Percentiles rank a stretch among this genome's conserved stretches.
Evolutionary conservation across 2,329 filamentous ascomycete genomes (phyloP).

Genomic region (Simplicillium sp.): DNA sequence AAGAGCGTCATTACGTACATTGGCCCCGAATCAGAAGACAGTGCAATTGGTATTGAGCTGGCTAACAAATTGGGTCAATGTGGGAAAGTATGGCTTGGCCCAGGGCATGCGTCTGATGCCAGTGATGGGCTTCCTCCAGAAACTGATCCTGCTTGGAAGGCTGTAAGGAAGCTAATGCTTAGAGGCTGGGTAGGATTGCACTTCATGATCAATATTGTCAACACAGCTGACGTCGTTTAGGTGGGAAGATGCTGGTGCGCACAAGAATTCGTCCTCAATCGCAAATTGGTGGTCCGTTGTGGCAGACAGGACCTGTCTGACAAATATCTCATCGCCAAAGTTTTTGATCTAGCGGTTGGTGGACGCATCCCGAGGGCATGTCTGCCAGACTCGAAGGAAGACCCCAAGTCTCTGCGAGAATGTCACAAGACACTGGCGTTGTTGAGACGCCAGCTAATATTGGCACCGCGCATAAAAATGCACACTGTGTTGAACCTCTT

Average conservation of each 20-base stretch:
- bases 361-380: neutral
- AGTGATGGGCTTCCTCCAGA: neutral
- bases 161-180: neutral
- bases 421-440: no score
- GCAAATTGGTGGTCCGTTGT: neutral
- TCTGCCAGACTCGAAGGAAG: neutral
- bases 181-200: neutral
- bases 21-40: neutral
- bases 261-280: slow-evolving; percentile 2
- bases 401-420: neutral
- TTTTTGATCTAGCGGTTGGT: slow-evolving; percentile 1
- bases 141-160: neutral
- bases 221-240: no score
- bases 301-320: neutral
- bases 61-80: neutral
- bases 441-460: no score
- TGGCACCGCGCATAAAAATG: no score
- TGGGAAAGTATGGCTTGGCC: no score
- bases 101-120: neutral
- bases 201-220: neutral
- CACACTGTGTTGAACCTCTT: neutral
- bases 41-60: neutral
- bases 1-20: slow-evolving; percentile 2
- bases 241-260: slow-evolving; percentile 2
- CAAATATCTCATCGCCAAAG: neutral